These are phyloP conservation scores for Paramecium biaurelia DNA, from an alignment of 73 alveolate species.

Conservation along the genomic window DNA sequence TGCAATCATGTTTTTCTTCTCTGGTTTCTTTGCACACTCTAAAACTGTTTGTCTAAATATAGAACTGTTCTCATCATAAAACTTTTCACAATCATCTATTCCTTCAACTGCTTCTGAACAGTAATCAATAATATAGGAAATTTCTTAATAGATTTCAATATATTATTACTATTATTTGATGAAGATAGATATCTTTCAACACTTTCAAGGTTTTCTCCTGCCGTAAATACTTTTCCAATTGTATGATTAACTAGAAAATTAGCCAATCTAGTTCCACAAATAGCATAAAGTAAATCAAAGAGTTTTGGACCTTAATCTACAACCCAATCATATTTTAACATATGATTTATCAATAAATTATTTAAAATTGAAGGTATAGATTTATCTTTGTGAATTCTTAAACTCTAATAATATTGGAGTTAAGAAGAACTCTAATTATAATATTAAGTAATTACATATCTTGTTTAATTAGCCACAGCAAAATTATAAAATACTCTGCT, in stretches of 20 bases:
- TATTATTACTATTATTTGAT: neutral
- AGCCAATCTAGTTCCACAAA: conserved; percentile 20
- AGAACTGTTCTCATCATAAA: conserved; percentile 37
- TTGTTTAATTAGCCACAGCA: conserved; percentile 6
- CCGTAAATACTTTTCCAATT: conserved; percentile 5
- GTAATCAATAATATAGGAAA: conserved; percentile 53
- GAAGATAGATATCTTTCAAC: neutral
- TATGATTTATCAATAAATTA: conserved; percentile 19
- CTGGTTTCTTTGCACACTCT: conserved; percentile 6
- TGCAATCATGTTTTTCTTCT: conserved; percentile 26
- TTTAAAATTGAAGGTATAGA: conserved; percentile 6
- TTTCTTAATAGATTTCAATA: neutral
- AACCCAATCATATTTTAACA: neutral
- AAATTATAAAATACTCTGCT: neutral
- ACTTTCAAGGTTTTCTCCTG: conserved; percentile 42
- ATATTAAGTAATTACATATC: neutral
- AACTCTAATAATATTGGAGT: neutral
- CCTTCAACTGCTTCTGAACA: conserved; percentile 66
- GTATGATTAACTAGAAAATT: neutral
- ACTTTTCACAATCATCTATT: conserved; percentile 28
- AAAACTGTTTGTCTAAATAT: conserved; percentile 34
- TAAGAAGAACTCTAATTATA: conserved; percentile 17
- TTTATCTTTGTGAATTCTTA: conserved; percentile 19
- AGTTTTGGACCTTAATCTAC: conserved; percentile 40
- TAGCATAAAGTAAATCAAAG: neutral